Evolutionary conservation across 352 stramenopile genomes (phyloP).

Genomic region (Pelagophyceae sp.): DNA sequence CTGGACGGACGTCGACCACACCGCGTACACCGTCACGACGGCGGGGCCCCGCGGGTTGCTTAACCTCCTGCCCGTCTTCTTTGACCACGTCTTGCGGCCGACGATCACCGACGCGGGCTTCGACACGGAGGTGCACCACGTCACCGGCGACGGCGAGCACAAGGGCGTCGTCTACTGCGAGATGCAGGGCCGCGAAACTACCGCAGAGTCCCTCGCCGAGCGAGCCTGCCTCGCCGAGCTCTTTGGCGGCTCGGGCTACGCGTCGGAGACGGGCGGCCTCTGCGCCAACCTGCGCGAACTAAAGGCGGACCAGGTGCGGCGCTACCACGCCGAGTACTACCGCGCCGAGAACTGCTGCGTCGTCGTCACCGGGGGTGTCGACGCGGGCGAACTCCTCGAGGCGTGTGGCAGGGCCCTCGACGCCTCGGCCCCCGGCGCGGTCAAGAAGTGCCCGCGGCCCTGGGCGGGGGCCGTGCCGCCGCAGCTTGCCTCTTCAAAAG

Average conservation of each 20-base stretch:
- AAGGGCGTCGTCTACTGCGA: slow-evolving; percentile 48
- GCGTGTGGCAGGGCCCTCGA: slow-evolving; percentile 28
- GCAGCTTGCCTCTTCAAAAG: neutral
- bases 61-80: slow-evolving; percentile 42
- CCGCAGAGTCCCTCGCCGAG: slow-evolving; percentile 34
- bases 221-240: slow-evolving; percentile 34
- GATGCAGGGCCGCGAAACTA: slow-evolving; percentile 40
- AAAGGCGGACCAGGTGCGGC: slow-evolving; percentile 31
- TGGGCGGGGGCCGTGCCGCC: neutral
- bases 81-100: slow-evolving; percentile 46
- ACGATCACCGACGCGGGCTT: slow-evolving; percentile 43
- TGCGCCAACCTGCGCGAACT: slow-evolving; percentile 38
- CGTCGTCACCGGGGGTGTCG: slow-evolving; percentile 40
- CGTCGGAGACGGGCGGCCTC: slow-evolving; percentile 39
- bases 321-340: slow-evolving; percentile 47
- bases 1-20: slow-evolving; percentile 47
- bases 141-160: slow-evolving; percentile 40
- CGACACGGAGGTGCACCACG: slow-evolving; percentile 45
- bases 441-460: neutral
- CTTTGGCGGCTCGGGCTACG: slow-evolving; percentile 38
- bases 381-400: slow-evolving; percentile 31
- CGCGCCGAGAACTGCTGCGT: slow-evolving; percentile 43
- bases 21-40: slow-evolving; percentile 44
- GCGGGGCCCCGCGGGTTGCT: slow-evolving; percentile 42
- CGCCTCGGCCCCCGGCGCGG: neutral